Evolutionary conservation across 495 filamentous ascomycete species (phyloP), one percentile per base, ranked within the genome.

Genomic region (Zalerion maritima): DNA sequence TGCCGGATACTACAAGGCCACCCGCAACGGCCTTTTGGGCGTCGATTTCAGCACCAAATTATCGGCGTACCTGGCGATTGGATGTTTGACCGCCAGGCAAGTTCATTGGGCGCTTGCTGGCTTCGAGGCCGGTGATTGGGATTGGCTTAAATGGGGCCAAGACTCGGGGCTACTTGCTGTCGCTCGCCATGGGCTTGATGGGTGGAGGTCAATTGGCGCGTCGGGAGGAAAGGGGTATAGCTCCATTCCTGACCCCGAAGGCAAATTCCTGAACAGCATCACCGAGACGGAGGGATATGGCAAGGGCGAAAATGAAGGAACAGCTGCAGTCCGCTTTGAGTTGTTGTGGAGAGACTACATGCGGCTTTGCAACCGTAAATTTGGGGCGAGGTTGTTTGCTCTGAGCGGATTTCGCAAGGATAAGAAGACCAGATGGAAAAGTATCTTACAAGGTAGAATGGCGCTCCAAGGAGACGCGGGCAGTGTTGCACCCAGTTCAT

Each of bases 271-370:
- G n/a, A n/a, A n/a, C n/a, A 34, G 30, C 2, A 49, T 47, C 5
- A 31, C 37, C 8, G 30, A 45, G 3, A 50, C 51, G 3, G 30
- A 45, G 2, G 74, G 69, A 5, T 78, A 66, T 31, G 74, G 69
- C 6, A 54, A 69, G 14, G 78, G 76, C 3, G 70, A 80, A 40
- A 76, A 69, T 43, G 64, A 69, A 28, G 78, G 78, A n/a, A 78
- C 73, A 0, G 57, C 58, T n/a, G 55, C 49, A 3, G 57, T 82
- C 6, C 68, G 78, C 2, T 75, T 78, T 32, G 74, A 84, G 36
- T 57, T 84, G 1, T 55, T 82, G 1, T 82, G 77, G 75, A 58
- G 77, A 3, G 78, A 82, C 49, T 82, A 82, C 50, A 80, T 82
- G 67, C 59, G 73, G 0, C 63, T 84, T 8, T 74, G 74, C 35